phyloP scores from a whole-genome alignment of 2,329 filamentous ascomycete species.

The Xylaria sp. region DNA sequence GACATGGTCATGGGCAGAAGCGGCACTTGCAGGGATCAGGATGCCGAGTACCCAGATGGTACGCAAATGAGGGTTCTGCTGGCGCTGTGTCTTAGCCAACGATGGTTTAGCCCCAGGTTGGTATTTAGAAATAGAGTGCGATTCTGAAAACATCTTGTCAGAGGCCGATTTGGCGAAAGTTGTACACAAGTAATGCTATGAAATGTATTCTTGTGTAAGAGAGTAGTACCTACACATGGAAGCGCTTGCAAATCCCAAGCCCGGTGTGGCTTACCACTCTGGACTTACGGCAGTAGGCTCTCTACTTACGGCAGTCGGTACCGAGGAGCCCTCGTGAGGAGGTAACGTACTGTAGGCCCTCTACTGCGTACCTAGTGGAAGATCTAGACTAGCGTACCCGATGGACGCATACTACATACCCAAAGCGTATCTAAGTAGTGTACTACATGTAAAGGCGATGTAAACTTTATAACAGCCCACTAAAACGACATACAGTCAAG shows the following conservation, averaged over 20 bases:
- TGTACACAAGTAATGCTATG: no score
- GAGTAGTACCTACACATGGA: no score
- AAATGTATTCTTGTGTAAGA: no score
- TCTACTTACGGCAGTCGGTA: background rate
- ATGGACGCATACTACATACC: background rate
- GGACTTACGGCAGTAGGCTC: no score
- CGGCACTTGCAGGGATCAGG: background rate
- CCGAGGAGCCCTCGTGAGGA: background rate
- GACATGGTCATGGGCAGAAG: constrained; percentile 7
- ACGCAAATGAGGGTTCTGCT: background rate
- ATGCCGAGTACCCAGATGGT: background rate
- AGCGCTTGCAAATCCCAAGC: constrained; percentile 4
- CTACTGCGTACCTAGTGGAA: background rate
- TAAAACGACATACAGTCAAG: background rate
- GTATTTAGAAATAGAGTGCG: background rate
- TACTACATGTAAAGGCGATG: constrained; percentile 15
- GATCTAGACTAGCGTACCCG: constrained; percentile 4
- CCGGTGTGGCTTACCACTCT: constrained; percentile 23
- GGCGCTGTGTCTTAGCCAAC: constrained; percentile 10
- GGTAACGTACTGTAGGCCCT: background rate
- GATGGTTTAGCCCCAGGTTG: background rate
- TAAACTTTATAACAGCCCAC: no score
- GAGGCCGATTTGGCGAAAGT: background rate
- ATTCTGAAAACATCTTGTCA: background rate
- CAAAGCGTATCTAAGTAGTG: background rate